phyloP scores from a whole-genome alignment of 1,284 basidiomycete genomes.

The Chiua sp. region DNA sequence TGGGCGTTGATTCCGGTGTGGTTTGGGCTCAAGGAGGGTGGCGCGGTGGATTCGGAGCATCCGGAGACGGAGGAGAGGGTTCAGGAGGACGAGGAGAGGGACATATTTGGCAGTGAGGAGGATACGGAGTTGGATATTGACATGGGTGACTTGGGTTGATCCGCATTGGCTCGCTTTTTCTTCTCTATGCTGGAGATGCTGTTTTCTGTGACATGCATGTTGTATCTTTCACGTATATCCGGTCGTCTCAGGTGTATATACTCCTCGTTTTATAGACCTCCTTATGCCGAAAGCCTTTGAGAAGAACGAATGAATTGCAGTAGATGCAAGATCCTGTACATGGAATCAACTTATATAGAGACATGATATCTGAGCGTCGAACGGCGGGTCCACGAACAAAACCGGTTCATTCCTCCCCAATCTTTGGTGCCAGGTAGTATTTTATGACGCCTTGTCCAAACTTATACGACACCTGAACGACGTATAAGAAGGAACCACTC shows the following conservation, averaged over 20 bases:
- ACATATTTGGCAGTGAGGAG: conserved; percentile 10
- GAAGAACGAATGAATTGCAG: background rate
- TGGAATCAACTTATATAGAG: conserved; percentile 16
- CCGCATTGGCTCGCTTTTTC: background rate
- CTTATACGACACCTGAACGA: conserved; percentile 77
- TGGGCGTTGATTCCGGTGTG: conserved; percentile 69
- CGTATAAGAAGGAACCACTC: background rate
- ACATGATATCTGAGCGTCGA: conserved; percentile 9
- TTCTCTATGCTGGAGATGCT: conserved; percentile 18
- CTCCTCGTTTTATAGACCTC: conserved; percentile 12
- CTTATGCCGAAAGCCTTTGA: background rate
- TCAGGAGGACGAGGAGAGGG: conserved; percentile 2
- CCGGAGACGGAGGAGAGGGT: background rate
- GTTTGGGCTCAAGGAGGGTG: conserved; percentile 56
- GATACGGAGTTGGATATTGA: conserved; percentile 15
- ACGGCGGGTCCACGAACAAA: background rate
- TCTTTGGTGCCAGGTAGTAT: conserved; percentile 91
- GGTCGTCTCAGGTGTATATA: conserved; percentile 21
- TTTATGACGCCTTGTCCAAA: conserved; percentile 85
- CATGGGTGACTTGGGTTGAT: conserved; percentile 22
- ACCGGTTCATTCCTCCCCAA: conserved; percentile 70
- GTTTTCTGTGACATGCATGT: conserved; percentile 1
- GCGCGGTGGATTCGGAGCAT: conserved; percentile 1
- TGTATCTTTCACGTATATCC: conserved; percentile 4
- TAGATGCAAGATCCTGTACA: conserved; percentile 24